These are phyloP conservation scores for Ophidiomyces ophidiicola DNA, from an alignment of 2,329 filamentous ascomycete genomes.

Conservation along the genomic window DNA sequence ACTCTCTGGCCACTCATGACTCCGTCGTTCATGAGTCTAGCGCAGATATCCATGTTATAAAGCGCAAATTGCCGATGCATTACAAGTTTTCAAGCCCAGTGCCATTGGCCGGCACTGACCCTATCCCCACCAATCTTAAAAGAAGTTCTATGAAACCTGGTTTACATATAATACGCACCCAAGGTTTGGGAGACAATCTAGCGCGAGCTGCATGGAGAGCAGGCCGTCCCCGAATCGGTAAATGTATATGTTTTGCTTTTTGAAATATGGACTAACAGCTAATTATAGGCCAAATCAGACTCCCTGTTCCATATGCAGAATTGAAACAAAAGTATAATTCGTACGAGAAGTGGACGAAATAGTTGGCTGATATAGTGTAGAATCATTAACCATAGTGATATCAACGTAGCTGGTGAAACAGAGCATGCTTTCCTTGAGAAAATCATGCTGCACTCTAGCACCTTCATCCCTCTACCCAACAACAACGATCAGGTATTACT, in stretches of 20 bases:
- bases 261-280: not conserved
- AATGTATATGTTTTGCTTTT: not conserved
- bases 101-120: too few relatives aligned
- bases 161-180: too few relatives aligned
- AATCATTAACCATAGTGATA: conserved; percentile 1
- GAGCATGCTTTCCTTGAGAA: conserved; percentile 17
- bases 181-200: conserved; percentile 15
- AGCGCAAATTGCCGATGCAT: not conserved
- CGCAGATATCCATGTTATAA: too few relatives aligned
- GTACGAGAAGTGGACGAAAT: not conserved
- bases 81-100: not conserved
- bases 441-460: conserved; percentile 21
- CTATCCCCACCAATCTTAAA: too few relatives aligned
- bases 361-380: not conserved
- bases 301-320: conserved; percentile 7
- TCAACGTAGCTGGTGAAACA: not conserved
- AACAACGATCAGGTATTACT: conserved; percentile 19
- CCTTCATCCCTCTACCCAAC: conserved; percentile 20
- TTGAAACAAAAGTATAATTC: conserved; percentile 9
- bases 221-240: conserved; percentile 4
- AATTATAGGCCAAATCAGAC: conserved; percentile 12
- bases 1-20: too few relatives aligned
- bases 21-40: too few relatives aligned
- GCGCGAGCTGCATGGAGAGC: conserved; percentile 21
- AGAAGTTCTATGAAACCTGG: too few relatives aligned